Evolutionary conservation across 192 early-diverging fungal genomes (phyloP), one percentile per base, ranked within the genome.

Genomic region (Linnemannia elongata): DNA sequence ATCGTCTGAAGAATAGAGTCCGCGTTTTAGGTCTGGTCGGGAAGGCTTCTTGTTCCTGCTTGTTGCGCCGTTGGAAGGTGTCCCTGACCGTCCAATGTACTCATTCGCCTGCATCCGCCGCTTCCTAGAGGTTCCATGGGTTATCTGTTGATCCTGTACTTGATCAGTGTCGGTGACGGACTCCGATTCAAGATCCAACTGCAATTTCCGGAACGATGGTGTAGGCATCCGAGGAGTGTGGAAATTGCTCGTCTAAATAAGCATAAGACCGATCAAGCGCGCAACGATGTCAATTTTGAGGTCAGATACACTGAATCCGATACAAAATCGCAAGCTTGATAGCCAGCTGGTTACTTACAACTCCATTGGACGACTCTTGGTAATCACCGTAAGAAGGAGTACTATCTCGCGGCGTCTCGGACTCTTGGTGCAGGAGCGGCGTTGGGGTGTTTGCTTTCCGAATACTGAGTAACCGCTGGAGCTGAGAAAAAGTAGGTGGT

Each of bases 151-250:
- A 3, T 44, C 49, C 17, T 49, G 35, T 22, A n/a, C 41, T 13
- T 4, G 20, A 13, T 79, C 27, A 20, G 13, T 42, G 15, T 57
- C 35, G n/a, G 70, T 9, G n/a, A 54, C 10, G n/a, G 72, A 71
- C 42, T 41, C 17, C 17, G 78, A 72, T 33, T 6, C 72, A 45
- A 74, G 9, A 30, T 55, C 44, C 3, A 73, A 69, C 20, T 38
- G 36, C 36, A n/a, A 6, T n/a, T 15, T 3, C 8, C 13, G 12
- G 42, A 81, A 72, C 3, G 79, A 69, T 13, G 73, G 79, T 6
- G 79, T 74, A 47, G 79, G 79, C 79, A 81, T 81, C 22, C 66
- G 73, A 36, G 79, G 79, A 20, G 72, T 81, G 35, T 15, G 33
- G 60, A 75, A 81, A 55, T n/a, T n/a, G 17, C 47, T 47, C 24